A percentile compares a stretch with the other conserved stretches of the same genome.
phyloP scores from a whole-genome alignment of 2,329 filamentous ascomycete species.

The Microdochium paspali region DNA sequence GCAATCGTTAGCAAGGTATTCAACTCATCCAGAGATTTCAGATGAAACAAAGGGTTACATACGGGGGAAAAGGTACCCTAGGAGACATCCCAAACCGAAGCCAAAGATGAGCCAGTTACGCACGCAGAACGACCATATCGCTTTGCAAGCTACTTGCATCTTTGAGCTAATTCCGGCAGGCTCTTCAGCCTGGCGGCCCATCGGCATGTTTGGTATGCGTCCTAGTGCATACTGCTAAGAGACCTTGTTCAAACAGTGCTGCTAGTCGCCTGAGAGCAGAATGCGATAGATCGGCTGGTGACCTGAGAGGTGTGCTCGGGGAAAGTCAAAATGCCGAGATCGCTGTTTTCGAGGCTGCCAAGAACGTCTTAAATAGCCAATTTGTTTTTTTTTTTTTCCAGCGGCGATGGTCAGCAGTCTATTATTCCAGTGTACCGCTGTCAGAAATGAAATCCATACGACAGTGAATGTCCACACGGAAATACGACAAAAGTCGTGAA shows the following conservation, averaged over 20 bases:
- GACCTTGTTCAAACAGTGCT: neutral
- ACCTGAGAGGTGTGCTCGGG: too few relatives aligned
- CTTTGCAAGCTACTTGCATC: neutral
- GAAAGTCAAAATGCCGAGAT: too few relatives aligned
- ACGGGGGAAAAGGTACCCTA: slow-evolving; percentile 1
- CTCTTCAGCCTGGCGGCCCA: neutral
- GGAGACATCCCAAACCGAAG: neutral
- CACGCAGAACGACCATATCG: neutral
- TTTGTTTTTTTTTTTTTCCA: too few relatives aligned
- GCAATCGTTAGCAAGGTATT: neutral
- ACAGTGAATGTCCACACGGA: too few relatives aligned
- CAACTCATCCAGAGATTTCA: too few relatives aligned
- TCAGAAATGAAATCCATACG: too few relatives aligned
- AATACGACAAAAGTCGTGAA: too few relatives aligned
- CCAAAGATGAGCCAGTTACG: slow-evolving; percentile 1
- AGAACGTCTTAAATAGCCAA: too few relatives aligned
- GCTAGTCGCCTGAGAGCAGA: neutral
- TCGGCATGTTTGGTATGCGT: neutral
- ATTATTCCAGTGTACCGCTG: too few relatives aligned
- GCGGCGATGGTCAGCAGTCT: too few relatives aligned
- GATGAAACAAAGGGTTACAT: too few relatives aligned
- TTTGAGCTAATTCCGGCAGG: neutral
- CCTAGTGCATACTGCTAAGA: neutral
- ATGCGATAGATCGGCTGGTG: neutral
- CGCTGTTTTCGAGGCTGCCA: too few relatives aligned